Evolutionary conservation across 1,284 basidiomycete genomes (phyloP), one percentile per base, ranked within the genome.

Genomic region (Uromyces viciae-fabae): DNA sequence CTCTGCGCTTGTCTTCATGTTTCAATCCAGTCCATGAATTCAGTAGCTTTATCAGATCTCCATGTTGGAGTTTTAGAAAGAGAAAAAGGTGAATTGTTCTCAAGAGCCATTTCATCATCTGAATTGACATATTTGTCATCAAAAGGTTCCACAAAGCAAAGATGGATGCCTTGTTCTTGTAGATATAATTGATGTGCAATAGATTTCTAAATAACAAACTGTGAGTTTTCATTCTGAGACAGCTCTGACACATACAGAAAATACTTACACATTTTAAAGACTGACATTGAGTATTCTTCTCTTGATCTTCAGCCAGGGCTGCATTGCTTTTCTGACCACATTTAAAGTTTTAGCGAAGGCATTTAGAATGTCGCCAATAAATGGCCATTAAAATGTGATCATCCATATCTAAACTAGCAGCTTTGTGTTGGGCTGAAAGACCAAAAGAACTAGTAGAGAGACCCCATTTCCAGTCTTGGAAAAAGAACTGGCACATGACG

Each of bases 401-500:
- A 43, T 79, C 66, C 76, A 79, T 79, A 2, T 54, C 22, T 8
- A 79, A 25, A 17, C 31, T 28, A 4, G 22, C 0, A 11, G 76
- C 76, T 58, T 79, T 36, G 9, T n/a, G 38, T 71, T 58, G 52
- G 22, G 52, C 76, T 25, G 33, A 31, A 5, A 58, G n/a, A 28
- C 76, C 76, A 71, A 79, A 72, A 25, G 40, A 19, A 22, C 42
- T 25, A 43, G 14, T 33, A 36, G 42, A 31, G 22, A 79, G 52
- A 19, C 76, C 76, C 76, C 76, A 79, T 58, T 72, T 79, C 76
- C 76, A 79, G 14, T 71, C 76, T 3, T 56, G 19, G n/a, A 79
- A 2, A 28, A 79, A 79, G 68, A 77, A 77, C 33, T 77, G 75
- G n/a, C 60, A 66, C 62, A 68, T 68, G n/a, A 68, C 52, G 36